phyloP scores from a whole-genome alignment of 192 early-diverging fungal genomes.

The Podila clonocystis region DNA sequence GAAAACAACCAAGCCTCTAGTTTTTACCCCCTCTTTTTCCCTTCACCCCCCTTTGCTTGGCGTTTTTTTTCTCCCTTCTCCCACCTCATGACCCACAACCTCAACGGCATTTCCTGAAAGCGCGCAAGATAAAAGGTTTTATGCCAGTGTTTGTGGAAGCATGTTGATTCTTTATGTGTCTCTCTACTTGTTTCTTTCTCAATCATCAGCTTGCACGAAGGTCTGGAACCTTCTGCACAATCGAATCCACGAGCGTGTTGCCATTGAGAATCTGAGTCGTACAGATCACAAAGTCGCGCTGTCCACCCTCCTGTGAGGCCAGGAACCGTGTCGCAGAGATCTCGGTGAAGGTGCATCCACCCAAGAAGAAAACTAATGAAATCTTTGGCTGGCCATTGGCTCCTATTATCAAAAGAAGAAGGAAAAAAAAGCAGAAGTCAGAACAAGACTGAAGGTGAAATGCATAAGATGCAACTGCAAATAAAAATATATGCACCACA shows the following conservation, averaged over 20 bases:
- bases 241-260: constrained; percentile 74
- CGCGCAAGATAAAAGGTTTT: background rate
- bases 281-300: constrained; percentile 84
- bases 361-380: constrained; percentile 93
- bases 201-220: constrained; percentile 25
- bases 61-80: no score
- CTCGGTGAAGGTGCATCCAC: constrained; percentile 95
- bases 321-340: constrained; percentile 92
- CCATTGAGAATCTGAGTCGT: constrained; percentile 95
- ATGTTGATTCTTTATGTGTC: background rate
- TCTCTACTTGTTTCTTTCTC: background rate
- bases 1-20: background rate
- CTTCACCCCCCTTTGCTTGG: no score
- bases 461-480: no score
- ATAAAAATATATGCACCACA: constrained; percentile 2
- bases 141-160: no score
- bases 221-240: constrained; percentile 52
- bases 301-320: constrained; percentile 78
- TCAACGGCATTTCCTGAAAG: background rate
- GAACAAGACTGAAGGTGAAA: background rate
- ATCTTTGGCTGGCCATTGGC: constrained; percentile 66
- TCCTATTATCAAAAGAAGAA: constrained; percentile 37
- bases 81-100: no score
- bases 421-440: constrained; percentile 10
- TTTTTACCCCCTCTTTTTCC: no score